Evolutionary conservation across 2,329 filamentous ascomycete species (phyloP).

Genomic region (Xylaria polymorpha): DNA sequence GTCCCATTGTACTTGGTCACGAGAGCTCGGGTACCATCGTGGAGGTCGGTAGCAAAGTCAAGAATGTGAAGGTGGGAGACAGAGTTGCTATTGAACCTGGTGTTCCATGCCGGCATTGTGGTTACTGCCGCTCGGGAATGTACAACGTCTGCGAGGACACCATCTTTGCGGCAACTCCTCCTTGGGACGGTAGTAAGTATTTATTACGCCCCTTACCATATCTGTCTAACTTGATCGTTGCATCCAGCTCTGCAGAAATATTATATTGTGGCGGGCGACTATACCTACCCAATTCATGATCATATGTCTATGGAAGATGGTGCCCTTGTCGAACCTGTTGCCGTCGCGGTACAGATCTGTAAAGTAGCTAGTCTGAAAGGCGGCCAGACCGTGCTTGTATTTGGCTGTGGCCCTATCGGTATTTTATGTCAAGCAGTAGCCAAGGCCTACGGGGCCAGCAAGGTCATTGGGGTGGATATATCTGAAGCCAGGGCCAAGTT

Average conservation of each 20-base stretch:
- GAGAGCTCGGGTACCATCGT: conserved; percentile 58
- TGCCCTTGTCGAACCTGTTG: conserved; percentile 64
- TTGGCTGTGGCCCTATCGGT: conserved; percentile 64
- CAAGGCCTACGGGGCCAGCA: conserved; percentile 58
- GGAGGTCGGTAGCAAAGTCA: conserved; percentile 55
- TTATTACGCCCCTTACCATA: too few relatives aligned
- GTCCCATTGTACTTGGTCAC: conserved; percentile 62
- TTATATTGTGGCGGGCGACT: conserved; percentile 60
- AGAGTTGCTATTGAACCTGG: conserved; percentile 62
- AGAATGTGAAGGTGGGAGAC: conserved; percentile 57
- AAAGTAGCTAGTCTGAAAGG: conserved; percentile 55
- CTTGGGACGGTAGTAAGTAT: conserved; percentile 56
- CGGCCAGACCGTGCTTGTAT: conserved; percentile 58
- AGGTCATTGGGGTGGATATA: conserved; percentile 61
- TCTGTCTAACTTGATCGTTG: not conserved
- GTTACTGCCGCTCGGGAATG: conserved; percentile 54
- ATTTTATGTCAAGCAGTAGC: conserved; percentile 59
- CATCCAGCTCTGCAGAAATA: conserved; percentile 57
- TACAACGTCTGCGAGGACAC: conserved; percentile 59
- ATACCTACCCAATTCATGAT: conserved; percentile 58
- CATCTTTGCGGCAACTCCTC: conserved; percentile 62
- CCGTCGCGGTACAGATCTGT: conserved; percentile 62
- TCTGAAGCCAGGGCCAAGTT: conserved; percentile 56
- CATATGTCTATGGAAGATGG: conserved; percentile 62
- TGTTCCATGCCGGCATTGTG: conserved; percentile 56